phyloP scores from a whole-genome alignment of 176 grass and related monocot species.

The Aegilops longissima region DNA sequence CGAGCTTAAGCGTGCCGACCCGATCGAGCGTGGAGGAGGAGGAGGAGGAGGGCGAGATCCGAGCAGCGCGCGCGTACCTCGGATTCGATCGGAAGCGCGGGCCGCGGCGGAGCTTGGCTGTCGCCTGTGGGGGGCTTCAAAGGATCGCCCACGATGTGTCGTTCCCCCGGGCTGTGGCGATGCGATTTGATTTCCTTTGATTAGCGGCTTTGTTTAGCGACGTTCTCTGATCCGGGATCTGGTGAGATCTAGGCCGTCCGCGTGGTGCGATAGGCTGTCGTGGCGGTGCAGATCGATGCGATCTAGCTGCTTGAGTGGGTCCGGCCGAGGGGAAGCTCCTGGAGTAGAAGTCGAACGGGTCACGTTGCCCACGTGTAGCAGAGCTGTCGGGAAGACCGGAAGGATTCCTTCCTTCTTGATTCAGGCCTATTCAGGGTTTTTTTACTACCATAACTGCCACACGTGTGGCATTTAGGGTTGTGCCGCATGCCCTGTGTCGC shows the following conservation, averaged over 20 bases:
- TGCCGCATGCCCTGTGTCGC: no score
- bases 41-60: neutral
- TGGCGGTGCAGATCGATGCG: neutral
- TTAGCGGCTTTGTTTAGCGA: constrained; percentile 7
- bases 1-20: neutral
- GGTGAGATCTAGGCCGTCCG: neutral
- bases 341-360: neutral
- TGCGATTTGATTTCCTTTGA: constrained; percentile 6
- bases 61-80: neutral
- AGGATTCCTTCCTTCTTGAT: neutral
- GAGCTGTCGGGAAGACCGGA: constrained; percentile 5
- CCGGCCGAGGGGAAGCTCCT: neutral
- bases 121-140: neutral
- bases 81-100: constrained; percentile 26
- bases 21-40: neutral
- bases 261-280: neutral
- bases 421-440: no score
- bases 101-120: neutral
- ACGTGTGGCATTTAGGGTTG: no score
- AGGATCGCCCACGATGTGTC: neutral
- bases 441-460: no score
- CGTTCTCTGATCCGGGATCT: neutral
- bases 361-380: constrained; percentile 17
- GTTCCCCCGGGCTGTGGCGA: neutral
- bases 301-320: neutral